Evolutionary conservation across 306 rosid species (phyloP), one percentile per base, ranked within the genome.

Genomic region (Citrullus colocynthis): DNA sequence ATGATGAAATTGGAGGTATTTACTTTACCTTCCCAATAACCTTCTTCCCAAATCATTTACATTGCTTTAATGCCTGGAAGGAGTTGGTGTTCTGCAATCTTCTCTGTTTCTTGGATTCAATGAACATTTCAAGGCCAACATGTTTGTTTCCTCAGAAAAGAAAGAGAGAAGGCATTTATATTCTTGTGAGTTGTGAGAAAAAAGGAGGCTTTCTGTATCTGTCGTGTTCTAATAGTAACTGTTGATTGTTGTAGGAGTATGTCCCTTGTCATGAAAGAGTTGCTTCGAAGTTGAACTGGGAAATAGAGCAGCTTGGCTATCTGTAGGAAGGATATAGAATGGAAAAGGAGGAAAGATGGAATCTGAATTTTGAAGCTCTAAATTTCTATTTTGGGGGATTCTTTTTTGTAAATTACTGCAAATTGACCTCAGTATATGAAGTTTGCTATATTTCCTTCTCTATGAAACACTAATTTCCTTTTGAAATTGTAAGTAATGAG

Each of bases 271-370:
- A 88, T 39, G 92, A 90, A 85, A 71, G 95, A 62, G 95, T 80
- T 82, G 92, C 90, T 81, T 82, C 90, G 34, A 90, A 88, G 89
- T 85, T 87, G 59, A 88, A 83, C 83, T 90, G 95, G 95, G 86
- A 88, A 87, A 87, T 84, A 80, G 95, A 86, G 84, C 84, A 90
- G 67, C 88, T 85, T 3, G 81, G 85, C 77, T 90, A 86, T 78
- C 84, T 88, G 84, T 73, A 87, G 80, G 75, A 52, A 42, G 52
- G 70, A 36, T 56, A 42, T 59, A 54, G 64, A 36, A 54, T 48
- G 65, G 42, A 36, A 3, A 59, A 58, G 67, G 67, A 73, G 32
- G 76, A 24, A 61, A 64, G 67, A 76, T 32, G 55, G 75, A 44
- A 70, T 74, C 78, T 74, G 78, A 74, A 74, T 74, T 74, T 74